Base-by-base conservation (phyloP, 1,284 basidiomycete species). In the Naganishia cerealis region DNA sequence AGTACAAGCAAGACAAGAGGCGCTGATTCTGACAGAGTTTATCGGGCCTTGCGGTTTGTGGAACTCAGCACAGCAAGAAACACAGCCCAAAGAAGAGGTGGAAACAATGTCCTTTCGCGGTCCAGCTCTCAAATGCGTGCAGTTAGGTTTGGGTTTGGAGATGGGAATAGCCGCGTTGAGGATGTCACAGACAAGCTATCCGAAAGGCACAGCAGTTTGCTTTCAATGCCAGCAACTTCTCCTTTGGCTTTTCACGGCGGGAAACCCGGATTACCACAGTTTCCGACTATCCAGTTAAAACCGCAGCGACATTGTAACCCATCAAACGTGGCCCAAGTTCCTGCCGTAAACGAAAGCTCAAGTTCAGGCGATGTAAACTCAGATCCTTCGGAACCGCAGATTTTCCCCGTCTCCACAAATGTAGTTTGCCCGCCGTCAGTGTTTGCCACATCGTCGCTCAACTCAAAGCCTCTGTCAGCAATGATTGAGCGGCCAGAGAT, bases 391-490 rank as follows among this genome's bases (percentile, higher is more conserved):
- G 7, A 24, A 8, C 24, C 21, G 10, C 21, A 21, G 24, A 24
- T 24, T 15, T n/a, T 6, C n/a, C 46, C 21, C 24, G n/a, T n/a
- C 46, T 50, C n/a, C 7, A 50, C n/a, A 50, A 21, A 50, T 1
- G 46, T 21, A 50, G 46, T 15, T 10, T 10, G 6, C 46, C 6
- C 46, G 13, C 15, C 21, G 13, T 7, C n/a, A 9, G 21, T 9
- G 3, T 8, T 9, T 8, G 46, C 46, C 13, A 50, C 46, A 50
- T n/a, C 21, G 21, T 50, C 7, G 9, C n/a, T 7, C 7, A 50
- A 50, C 1, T 9, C 46, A 9, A 50, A 52, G 29, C 61, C 61
- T 13, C 42, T 52, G 3, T 54, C 61, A 26, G 38, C 61, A 38
- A 52, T 53, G 24, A 39, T 63, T 40, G 50, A 54, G 13, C 36